Base-by-base conservation (phyloP, 768 basidiomycete species). In the Rubroboletus satanas region DNA sequence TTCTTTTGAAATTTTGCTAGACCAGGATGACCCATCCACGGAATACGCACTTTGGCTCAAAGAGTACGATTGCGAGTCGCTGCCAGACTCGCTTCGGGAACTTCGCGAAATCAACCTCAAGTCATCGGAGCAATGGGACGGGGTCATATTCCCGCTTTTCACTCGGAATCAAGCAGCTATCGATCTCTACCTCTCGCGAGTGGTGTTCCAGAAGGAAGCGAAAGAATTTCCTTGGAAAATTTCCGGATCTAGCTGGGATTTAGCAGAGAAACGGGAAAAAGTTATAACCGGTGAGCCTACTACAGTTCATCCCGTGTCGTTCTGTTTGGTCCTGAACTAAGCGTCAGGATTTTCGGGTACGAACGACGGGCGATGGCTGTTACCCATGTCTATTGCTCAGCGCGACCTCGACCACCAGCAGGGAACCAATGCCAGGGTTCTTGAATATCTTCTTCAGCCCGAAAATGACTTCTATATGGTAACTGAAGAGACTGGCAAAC, bases 361-460 rank as follows among this genome's bases (percentile, higher is more conserved):
- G 0, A 73, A 74, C 9, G 75, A 75, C 41, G 54, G 61, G 0
- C 70, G 59, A 12, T 79, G 79, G 52, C 59, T 66, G 15, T 50
- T 74, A 5, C 75, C 75, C 1, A 56, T 54, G 2, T 67, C 72
- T 1, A 71, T 76, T 2, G 23, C 42, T 15, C 71, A 73, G 41
- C 43, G 26, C 10, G 70, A 72, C 18, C 54, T 51, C 4, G 49
- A 57, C 7, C 57, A 58, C 9, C 70, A 71, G 35, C 28, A 42
- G 5, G 66, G 71, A 31, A 80, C 78, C 37, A 79, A 79, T 47
- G 82, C 82, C 0, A 68, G 62, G 57, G 56, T 65, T 39, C 57
- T 73, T 9, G 42, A 58, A 1, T 64, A 66, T 26, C 62, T 73
- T n/a, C 53, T 74, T 6, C 68, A 48, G 21, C 55, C 57, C 38